phyloP scores from a whole-genome alignment of 2,329 filamentous ascomycete genomes.

The Ascochyta lentis region DNA sequence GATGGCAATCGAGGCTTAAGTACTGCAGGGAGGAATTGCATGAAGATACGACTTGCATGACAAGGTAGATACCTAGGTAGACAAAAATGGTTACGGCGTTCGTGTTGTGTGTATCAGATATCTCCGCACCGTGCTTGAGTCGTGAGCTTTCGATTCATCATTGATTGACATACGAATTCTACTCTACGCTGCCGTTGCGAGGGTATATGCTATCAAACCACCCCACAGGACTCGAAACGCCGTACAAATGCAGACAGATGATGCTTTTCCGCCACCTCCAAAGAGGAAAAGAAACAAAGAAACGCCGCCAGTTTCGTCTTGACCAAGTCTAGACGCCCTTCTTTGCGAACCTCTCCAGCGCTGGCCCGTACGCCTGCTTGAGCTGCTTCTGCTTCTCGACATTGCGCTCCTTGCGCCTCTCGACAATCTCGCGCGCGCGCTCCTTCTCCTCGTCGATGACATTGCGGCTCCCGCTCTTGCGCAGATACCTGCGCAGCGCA shows the following conservation, averaged over 20 bases:
- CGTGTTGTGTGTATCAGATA: not conserved
- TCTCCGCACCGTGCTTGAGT: no score
- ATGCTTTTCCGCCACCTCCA: not conserved
- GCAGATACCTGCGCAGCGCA: constrained; percentile 82
- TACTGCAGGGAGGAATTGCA: not conserved
- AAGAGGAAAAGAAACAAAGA: no score
- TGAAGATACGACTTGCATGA: constrained; percentile 25
- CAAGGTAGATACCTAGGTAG: constrained; percentile 26
- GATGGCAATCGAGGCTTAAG: not conserved
- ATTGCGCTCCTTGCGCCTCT: constrained; percentile 67
- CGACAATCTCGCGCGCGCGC: constrained; percentile 81
- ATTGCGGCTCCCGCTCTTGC: constrained; percentile 92
- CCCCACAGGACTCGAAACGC: constrained; percentile 12
- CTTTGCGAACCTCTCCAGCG: constrained; percentile 82
- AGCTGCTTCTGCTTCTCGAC: constrained; percentile 56
- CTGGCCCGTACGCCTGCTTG: constrained; percentile 80
- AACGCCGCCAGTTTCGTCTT: no score
- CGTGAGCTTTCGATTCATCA: not conserved
- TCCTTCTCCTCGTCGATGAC: constrained; percentile 95
- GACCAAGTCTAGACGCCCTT: constrained; percentile 54
- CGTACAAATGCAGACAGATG: constrained; percentile 16
- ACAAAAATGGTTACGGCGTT: constrained; percentile 25
- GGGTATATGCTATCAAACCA: constrained; percentile 22
- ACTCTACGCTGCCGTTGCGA: constrained; percentile 3
- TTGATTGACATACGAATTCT: constrained; percentile 5